phyloP scores from a whole-genome alignment of 176 grass and related monocot genomes.

The Musa itinerans region DNA sequence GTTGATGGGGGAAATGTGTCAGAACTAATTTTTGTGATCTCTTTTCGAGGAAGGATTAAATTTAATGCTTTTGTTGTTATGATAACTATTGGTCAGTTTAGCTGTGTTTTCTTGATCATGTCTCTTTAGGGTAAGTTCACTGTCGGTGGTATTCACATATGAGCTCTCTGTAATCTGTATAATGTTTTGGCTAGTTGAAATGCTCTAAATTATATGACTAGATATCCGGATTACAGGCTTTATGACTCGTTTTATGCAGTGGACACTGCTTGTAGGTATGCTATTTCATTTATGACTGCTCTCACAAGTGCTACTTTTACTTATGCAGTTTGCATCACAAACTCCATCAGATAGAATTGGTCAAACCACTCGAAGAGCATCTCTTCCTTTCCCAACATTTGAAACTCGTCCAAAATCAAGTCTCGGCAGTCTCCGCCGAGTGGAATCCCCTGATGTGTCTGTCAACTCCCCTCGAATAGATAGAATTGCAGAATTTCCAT shows the following conservation, averaged over 20 bases:
- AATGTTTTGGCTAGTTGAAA: too few relatives aligned
- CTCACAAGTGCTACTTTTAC: neutral
- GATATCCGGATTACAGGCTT: neutral
- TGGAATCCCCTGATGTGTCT: slow-evolving; percentile 66
- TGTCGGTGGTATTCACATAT: too few relatives aligned
- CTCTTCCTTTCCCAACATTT: slow-evolving; percentile 59
- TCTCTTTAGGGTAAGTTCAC: too few relatives aligned
- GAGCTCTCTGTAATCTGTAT: too few relatives aligned
- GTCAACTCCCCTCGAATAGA: slow-evolving; percentile 83
- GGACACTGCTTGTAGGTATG: neutral
- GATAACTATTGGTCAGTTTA: too few relatives aligned
- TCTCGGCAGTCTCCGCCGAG: slow-evolving; percentile 32
- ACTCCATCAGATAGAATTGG: slow-evolving; percentile 30
- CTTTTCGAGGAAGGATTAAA: too few relatives aligned
- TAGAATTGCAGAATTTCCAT: slow-evolving; percentile 80
- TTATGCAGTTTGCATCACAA: slow-evolving; percentile 23
- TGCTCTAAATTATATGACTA: neutral
- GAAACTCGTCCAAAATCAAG: slow-evolving; percentile 32
- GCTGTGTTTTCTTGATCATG: too few relatives aligned
- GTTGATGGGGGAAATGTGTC: too few relatives aligned
- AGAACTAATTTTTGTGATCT: too few relatives aligned
- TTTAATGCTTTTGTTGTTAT: too few relatives aligned
- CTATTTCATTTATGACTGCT: neutral
- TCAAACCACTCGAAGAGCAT: slow-evolving; percentile 39
- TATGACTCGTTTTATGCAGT: neutral